These are phyloP conservation scores for Candida khao-thaluensis DNA, from an alignment of 805 yeast species.

Conservation along the genomic window DNA sequence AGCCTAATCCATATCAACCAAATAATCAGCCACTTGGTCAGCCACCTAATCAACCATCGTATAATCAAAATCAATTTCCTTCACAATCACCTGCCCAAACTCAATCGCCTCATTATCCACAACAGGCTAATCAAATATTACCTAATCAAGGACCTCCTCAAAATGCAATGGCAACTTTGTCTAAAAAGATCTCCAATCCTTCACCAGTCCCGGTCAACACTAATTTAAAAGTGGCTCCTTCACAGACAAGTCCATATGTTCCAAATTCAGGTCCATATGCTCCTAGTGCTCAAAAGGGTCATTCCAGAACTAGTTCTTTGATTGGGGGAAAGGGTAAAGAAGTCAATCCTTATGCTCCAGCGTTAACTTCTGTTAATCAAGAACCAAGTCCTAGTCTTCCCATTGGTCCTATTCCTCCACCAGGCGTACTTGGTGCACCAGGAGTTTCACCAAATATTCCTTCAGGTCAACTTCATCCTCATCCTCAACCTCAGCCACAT, in stretches of 20 bases:
- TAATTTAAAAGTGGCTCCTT: conserved; percentile 20
- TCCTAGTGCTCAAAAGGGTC: conserved; percentile 36
- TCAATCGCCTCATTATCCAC: conserved; percentile 3
- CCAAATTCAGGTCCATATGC: conserved; percentile 47
- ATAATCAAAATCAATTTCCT: conserved; percentile 2
- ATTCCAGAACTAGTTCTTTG: conserved; percentile 40
- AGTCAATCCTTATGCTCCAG: conserved; percentile 42
- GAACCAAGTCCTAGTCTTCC: neutral
- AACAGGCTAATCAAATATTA: neutral
- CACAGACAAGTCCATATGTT: conserved; percentile 39
- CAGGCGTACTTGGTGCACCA: neutral
- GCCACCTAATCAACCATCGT: neutral
- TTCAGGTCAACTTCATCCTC: neutral
- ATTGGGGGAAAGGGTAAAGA: conserved; percentile 42
- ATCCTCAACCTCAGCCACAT: neutral
- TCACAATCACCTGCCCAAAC: conserved; percentile 8
- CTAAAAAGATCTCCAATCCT: conserved; percentile 12
- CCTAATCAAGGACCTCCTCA: conserved; percentile 1
- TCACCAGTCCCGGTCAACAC: conserved; percentile 23
- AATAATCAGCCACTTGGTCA: neutral
- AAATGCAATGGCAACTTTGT: conserved; percentile 5
- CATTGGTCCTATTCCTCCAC: conserved; percentile 10
- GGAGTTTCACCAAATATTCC: neutral
- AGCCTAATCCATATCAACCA: neutral
- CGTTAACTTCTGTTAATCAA: conserved; percentile 10